Evolutionary conservation across 495 filamentous ascomycete genomes (phyloP), one percentile per base, ranked within the genome.

Genomic region (Annulohypoxylon nitens): DNA sequence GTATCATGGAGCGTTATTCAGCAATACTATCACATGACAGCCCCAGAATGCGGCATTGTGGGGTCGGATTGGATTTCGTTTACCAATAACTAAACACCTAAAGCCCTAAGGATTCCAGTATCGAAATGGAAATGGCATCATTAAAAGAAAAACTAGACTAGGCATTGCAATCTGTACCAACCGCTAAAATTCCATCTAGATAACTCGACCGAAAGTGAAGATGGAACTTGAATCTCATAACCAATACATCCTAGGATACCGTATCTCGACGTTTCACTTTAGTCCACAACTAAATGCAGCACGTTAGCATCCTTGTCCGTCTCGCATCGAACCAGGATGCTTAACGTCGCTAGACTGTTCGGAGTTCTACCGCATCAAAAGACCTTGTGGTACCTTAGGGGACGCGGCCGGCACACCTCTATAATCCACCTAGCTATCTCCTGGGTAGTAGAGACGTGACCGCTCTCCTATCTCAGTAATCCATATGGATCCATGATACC

Each of bases 261-360:
- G 58, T 75, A 70, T 64, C 30, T 75, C 51, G 72, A 64, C 62
- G 72, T 75, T 75, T 75, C 72, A 75, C 63, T 70, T 67, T 55
- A 45, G 41, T 11, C 61, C 67, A 67, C 67, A 41, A 67, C 47
- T 70, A 36, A 59, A 70, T 75, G 72, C 65, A 67, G 67, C 57
- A 70, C 59, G 62, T 70, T 61, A 48, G 41, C 54, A 70, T 61
- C 72, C 72, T 61, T 67, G 72, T 55, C 33, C 43, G 72, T 75
- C 72, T 75, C 72, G 72, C 59, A 70, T 75, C 47, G 30, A 64
- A 70, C 72, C 63, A 54, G 72, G 72, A 57, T 75, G 51, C 30
- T 34, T 34, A 39, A 65, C 60, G 55, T 36, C 30, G 26, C 37
- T 66, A 10, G 30, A 25, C 34, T 70, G 23, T 53, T 34, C 16